Evolutionary conservation across 192 early-diverging fungal genomes (phyloP), one percentile per base, ranked within the genome.

Genomic region (Spizellomyces punctatus): DNA sequence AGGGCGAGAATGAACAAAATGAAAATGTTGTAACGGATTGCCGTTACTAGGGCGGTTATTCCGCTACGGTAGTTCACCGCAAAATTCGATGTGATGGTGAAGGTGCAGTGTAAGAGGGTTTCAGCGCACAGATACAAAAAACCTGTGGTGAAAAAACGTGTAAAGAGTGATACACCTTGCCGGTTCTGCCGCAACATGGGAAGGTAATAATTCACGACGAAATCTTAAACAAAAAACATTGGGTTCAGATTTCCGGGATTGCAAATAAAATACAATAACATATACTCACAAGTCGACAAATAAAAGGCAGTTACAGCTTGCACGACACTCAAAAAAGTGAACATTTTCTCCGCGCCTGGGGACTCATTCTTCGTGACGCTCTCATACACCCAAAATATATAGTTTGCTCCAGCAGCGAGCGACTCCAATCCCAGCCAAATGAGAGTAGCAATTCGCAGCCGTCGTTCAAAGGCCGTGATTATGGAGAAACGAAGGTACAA

Each of bases 401-500:
- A 71, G 27, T 71, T 71, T 16, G 60, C 69, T 2, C 61, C 12
- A 6, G 52, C 69, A 8, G 41, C 6, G 8, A n/a, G 14, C 4
- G 69, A 46, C 36, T 71, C 69, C 5, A 59, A 6, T n/a, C 19
- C 48, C 14, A 71, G 58, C 69, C 69, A 71, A 16, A 36, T 36
- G 8, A 64, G 59, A 9, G 59, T 62, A 6, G 21, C 41, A 2
- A 45, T 21, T 43, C 69, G 69, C 10, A 62, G 43, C 10, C 19
- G n/a, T 16, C 45, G 57, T 8, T 58, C 44, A 46, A 69, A 69
- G 1, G 52, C 17, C 9, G 46, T 46, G 19, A 71, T 60, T 19
- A 71, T 62, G 45, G 58, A 62, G 46, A 71, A 71, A 21, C 69
- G 69, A 1, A 71, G 69, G 27, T 71, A 71, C 22, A 71, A 46